A percentile compares a stretch with the other conserved stretches of the same genome.
phyloP scores from a whole-genome alignment of 1,139 yeast genomes.

The Nematodospora anomalae region DNA sequence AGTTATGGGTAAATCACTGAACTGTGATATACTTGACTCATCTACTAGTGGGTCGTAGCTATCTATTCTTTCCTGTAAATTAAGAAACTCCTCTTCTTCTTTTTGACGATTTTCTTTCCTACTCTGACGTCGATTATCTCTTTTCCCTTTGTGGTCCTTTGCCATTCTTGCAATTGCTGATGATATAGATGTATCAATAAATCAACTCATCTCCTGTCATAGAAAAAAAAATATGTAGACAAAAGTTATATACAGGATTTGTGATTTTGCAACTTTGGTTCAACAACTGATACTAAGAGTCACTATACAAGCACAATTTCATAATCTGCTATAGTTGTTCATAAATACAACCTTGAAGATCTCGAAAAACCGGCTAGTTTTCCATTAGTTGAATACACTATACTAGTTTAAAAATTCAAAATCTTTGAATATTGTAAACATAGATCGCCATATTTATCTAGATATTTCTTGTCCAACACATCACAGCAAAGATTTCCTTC shows the following conservation, averaged over 20 bases:
- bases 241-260: neutral
- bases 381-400: too few relatives aligned
- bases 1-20: slow-evolving; percentile 75
- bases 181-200: too few relatives aligned
- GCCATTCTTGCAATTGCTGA: slow-evolving; percentile 9
- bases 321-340: too few relatives aligned
- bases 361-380: too few relatives aligned
- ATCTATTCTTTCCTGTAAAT: slow-evolving; percentile 47
- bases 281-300: neutral
- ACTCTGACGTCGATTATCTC: slow-evolving; percentile 18
- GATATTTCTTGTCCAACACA: slow-evolving; percentile 26
- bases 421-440: slow-evolving; percentile 49
- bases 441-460: slow-evolving; percentile 44
- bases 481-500: slow-evolving; percentile 38
- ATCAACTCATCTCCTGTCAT: too few relatives aligned
- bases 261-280: neutral
- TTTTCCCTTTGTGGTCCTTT: slow-evolving; percentile 16
- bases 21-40: slow-evolving; percentile 36
- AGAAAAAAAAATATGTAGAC: neutral
- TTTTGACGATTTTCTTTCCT: slow-evolving; percentile 27
- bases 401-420: slow-evolving; percentile 4
- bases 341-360: too few relatives aligned
- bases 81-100: slow-evolving; percentile 47
- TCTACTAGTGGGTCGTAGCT: slow-evolving; percentile 48
- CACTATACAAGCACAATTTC: too few relatives aligned